Base-by-base conservation (phyloP, 2,329 filamentous ascomycete species). In the Nannizzia gypsea region DNA sequence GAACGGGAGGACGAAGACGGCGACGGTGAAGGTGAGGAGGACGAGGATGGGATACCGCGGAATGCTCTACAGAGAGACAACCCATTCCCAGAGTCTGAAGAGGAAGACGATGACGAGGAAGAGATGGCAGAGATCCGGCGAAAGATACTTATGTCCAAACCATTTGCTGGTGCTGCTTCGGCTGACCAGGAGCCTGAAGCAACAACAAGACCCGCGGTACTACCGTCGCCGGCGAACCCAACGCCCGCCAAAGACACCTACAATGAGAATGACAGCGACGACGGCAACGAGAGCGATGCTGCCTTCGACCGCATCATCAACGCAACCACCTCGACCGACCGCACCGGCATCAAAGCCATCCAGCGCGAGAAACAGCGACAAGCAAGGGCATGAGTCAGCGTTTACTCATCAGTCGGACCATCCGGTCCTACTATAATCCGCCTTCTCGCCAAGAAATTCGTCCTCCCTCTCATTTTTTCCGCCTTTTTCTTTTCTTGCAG, bases 231-330 rank as follows among this genome's bases (percentile, higher is more conserved):
- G 0, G 80, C 85, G 66, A 83, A 79, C n/a, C 85, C 34, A 4
- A 6, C 81, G 0, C 86, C 89, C 60, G 83, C 83, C 0, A 84
- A 89, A 59, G 81, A 82, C 2, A 83, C 87, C 68, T 66, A 70
- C 8, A 78, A 81, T 0, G 86, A 89, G 60, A 83, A 83, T 0
- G 84, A 89, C 58, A 81, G 81, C 2, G 83, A 87, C 68, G 85
- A 87, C 1, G 89, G 86, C 2, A 54, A 54, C 26, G 87, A 90
- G 67, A 69, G 70, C 17, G 81, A 84, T 15, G 87, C 93, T 59
- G 87, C 88, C 54, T 96, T 97, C 69, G 92, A 97, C 69, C 87
- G 87, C 65, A 95, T 99, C 72, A 95, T 96, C 69, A 84, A 91
- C 66, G 92, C 93, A 0, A 92, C 89, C 2, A 90, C 90, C 0